phyloP scores from a whole-genome alignment of 352 stramenopile species.

The Phytophthora chlamydospora region DNA sequence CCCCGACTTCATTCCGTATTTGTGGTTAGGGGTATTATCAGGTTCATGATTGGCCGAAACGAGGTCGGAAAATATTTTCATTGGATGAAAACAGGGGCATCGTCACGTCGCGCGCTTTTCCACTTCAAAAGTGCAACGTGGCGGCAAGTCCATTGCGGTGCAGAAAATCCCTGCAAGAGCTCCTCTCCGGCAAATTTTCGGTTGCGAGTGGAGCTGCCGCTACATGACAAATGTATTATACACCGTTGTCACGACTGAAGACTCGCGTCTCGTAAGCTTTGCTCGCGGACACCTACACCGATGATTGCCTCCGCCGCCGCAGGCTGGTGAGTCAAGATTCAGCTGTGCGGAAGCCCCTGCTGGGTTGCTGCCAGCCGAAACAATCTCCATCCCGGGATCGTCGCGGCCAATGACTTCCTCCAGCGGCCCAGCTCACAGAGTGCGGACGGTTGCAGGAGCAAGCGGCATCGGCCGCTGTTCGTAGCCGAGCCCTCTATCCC shows the following conservation, averaged over 20 bases:
- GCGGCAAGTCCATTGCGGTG: conserved; percentile 1
- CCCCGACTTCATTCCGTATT: conserved; percentile 20
- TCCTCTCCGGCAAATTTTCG: conserved; percentile 28
- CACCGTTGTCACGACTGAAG: no score
- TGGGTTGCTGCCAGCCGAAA: neutral
- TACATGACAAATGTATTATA: no score
- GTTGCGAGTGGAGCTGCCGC: neutral
- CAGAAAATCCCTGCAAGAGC: neutral
- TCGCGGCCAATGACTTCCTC: no score
- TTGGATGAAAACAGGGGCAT: conserved; percentile 11
- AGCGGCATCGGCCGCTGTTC: conserved; percentile 18
- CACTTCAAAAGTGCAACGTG: conserved; percentile 20
- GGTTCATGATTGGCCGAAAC: neutral
- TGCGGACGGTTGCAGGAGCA: conserved; percentile 19
- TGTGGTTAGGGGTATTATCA: neutral
- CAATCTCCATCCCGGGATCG: no score
- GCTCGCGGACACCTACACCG: neutral
- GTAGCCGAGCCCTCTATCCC: conserved; percentile 17
- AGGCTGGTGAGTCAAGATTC: no score
- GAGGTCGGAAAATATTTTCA: neutral
- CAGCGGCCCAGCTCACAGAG: conserved; percentile 10
- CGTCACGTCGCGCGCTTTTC: conserved; percentile 9
- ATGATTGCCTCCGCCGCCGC: conserved; percentile 9
- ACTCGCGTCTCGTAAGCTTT: no score
- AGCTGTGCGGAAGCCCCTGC: neutral